These are phyloP conservation scores for Plasmopara muralis DNA, from an alignment of 352 stramenopile species.

Conservation along the genomic window DNA sequence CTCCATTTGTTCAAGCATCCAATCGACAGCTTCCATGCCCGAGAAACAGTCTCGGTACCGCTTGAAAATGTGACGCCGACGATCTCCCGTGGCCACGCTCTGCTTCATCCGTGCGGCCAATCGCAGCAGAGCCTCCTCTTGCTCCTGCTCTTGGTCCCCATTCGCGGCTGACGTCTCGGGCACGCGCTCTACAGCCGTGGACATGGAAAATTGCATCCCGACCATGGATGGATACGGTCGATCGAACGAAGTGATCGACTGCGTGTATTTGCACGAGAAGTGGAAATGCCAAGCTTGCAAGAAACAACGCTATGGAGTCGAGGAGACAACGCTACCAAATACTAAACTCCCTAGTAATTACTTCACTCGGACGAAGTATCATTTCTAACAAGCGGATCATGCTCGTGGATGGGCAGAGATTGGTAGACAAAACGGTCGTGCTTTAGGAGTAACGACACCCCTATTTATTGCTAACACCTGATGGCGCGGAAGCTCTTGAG, in stretches of 20 bases:
- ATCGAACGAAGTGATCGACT: conserved; percentile 5
- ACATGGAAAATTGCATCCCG: conserved; percentile 34
- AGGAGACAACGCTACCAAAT: conserved; percentile 4
- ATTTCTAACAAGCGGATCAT: not conserved
- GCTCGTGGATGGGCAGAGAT: not conserved
- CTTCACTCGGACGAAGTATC: not conserved
- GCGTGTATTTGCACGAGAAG: conserved; percentile 9
- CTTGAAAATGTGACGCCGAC: conserved; percentile 69
- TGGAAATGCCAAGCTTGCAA: conserved; percentile 11
- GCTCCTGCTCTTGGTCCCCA: conserved; percentile 40
- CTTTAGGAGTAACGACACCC: not conserved
- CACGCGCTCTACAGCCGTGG: conserved; percentile 47
- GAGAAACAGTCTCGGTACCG: conserved; percentile 80
- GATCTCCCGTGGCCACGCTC: conserved; percentile 67
- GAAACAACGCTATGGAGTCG: conserved; percentile 3
- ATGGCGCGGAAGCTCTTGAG: no score
- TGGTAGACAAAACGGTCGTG: no score
- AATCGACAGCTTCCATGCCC: conserved; percentile 79
- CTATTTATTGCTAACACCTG: no score
- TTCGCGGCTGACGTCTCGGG: conserved; percentile 32
- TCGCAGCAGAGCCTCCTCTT: conserved; percentile 60
- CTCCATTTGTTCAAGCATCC: conserved; percentile 84
- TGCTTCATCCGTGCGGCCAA: conserved; percentile 75
- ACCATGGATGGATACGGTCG: conserved; percentile 1
- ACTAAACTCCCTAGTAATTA: not conserved